These are phyloP conservation scores for Dactylorhiza incarnata DNA, from an alignment of 106 monocot species.

Conservation along the genomic window DNA sequence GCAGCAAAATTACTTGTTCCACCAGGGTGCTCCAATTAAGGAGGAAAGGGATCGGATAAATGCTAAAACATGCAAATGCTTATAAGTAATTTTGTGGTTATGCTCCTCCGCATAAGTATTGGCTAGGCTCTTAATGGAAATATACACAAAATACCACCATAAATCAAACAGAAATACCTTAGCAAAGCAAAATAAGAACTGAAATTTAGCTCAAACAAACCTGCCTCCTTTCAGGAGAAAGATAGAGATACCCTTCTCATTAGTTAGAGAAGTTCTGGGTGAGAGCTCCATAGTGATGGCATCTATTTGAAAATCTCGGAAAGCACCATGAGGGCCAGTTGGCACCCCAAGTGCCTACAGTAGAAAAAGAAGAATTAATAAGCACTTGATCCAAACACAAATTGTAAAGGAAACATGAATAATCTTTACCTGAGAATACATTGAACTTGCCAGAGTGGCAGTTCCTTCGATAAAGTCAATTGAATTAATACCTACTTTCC, in stretches of 20 bases:
- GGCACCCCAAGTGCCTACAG: constrained; percentile 80
- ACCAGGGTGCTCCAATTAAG: too few species aligned
- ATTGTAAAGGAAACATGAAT: background rate
- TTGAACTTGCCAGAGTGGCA: constrained; percentile 73
- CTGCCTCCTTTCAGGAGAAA: constrained; percentile 67
- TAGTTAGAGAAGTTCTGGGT: constrained; percentile 35
- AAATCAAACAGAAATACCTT: background rate
- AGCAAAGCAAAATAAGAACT: background rate
- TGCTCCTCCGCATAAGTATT: too few species aligned
- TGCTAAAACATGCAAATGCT: too few species aligned
- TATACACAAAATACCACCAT: background rate
- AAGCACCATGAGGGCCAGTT: constrained; percentile 77
- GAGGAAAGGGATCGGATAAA: too few species aligned
- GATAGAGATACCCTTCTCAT: constrained; percentile 41
- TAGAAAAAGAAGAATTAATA: constrained; percentile 1
- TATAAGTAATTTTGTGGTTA: too few species aligned
- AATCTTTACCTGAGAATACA: constrained; percentile 70
- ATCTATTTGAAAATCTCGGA: constrained; percentile 89
- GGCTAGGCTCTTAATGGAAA: too few species aligned
- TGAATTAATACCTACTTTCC: constrained; percentile 46
- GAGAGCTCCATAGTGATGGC: constrained; percentile 62
- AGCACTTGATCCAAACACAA: background rate
- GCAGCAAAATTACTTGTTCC: too few species aligned
- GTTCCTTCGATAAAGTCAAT: constrained; percentile 69
- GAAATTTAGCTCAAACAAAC: constrained; percentile 24